Evolutionary conservation across 176 grass and related monocot species (phyloP), one percentile per base, ranked within the genome.

Genomic region (Stipa capillata): DNA sequence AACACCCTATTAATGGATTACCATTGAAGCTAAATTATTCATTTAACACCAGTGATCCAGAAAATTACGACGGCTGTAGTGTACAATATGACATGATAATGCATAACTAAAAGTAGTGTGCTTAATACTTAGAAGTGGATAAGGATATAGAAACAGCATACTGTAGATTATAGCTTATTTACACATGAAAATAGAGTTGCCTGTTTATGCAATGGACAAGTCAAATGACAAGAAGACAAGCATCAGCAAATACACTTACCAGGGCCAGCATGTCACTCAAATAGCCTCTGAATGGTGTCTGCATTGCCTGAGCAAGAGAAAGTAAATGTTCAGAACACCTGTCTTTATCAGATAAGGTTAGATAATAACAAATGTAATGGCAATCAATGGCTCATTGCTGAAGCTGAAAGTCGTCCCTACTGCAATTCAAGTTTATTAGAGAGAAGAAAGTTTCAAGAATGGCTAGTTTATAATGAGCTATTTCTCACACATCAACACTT

Each of bases 251-350:
- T 15, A 67, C 47, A 77, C 87, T 88, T 82, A 97, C 94, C 83
- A 97, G 94, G 73, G 82, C 89, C 71, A 97, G 62, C 89, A 97
- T 97, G 73, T 94, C 87, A 48, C 67, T 86, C 68, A 97, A 85
- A 85, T 97, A 97, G 45, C 89, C 60, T 65, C 73, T 90, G 81
- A 92, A 94, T 72, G 94, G 94, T 80, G 92, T 94, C 80, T 97
- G 94, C 16, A 73, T 8, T 51, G 87, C 91, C 94, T 97, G 87
- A 44, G 2, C 16, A 82, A n/a, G 56, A 84, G 1, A 53, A 54
- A 51, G 24, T 48, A 76, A 84, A 63, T 41, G 37, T 45, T 89
- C n/a, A 72, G 37, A 65, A 70, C 15, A 25, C 39, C 27, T 12
- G 3, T 15, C 28, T 29, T 51, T 42, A 32, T 24, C 27, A 61